Evolutionary conservation across 1,284 basidiomycete species (phyloP).

Genomic region (Trametes sp.): DNA sequence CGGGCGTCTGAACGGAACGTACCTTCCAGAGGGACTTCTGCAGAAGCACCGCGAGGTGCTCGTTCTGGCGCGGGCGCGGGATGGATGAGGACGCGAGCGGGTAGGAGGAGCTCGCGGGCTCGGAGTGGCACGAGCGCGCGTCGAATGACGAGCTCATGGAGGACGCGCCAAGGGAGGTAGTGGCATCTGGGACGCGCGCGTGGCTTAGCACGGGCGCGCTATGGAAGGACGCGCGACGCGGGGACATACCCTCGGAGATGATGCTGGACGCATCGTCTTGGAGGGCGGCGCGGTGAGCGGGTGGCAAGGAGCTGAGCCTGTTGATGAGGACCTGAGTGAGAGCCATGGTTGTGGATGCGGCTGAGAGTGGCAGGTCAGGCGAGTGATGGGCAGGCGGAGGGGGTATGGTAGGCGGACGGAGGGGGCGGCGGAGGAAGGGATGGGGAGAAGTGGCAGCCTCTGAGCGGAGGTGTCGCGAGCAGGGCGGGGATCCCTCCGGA

Average conservation of each 20-base stretch:
- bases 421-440: conserved; percentile 13
- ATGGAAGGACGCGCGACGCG: conserved; percentile 6
- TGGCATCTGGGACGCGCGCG: conserved; percentile 25
- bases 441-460: conserved; percentile 23
- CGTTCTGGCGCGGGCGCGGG: conserved; percentile 49
- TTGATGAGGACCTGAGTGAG: conserved; percentile 34
- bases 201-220: conserved; percentile 21
- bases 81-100: conserved; percentile 17
- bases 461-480: conserved; percentile 33
- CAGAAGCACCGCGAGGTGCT: conserved; percentile 80
- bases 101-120: conserved; percentile 28
- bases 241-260: conserved; percentile 39
- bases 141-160: conserved; percentile 35
- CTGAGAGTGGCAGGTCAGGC: conserved; percentile 3
- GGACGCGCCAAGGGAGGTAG: conserved; percentile 31
- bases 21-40: conserved; percentile 78
- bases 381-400: conserved; percentile 18
- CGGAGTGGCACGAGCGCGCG: conserved; percentile 36
- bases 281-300: conserved; percentile 26
- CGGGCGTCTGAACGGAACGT: conserved; percentile 26
- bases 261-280: conserved; percentile 36
- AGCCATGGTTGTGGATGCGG: conserved; percentile 28
- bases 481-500: conserved; percentile 24
- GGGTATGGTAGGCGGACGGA: conserved; percentile 5
- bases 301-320: conserved; percentile 33